Base-by-base conservation (phyloP, 1,284 basidiomycete genomes). In the Hypsizygus ulmarius region DNA sequence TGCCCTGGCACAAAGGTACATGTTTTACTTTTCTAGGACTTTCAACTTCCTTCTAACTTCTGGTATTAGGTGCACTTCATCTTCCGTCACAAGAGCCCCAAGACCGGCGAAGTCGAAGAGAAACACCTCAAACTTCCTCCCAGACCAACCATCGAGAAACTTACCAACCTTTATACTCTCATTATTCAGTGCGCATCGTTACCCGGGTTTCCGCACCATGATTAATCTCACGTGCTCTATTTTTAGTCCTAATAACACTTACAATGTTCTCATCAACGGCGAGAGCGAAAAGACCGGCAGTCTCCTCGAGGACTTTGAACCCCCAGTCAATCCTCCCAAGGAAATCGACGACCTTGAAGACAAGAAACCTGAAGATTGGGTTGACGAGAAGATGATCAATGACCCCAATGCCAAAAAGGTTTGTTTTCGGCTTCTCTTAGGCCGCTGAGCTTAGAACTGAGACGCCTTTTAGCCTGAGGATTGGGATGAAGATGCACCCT, bases 271-370 rank as follows among this genome's bases (percentile, higher is more conserved):
- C 59, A 86, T 98, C 75, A 96, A 99, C 68, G 90, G 91, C 64
- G 84, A 94, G 59, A 82, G 79, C 56, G 79, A 84, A 64, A 82
- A 80, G 67, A 81, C 79, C 50, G 97, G 97, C 49, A 87, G 69
- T 63, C 81, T 99, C 46, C 83, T 99, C 44, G 93, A 96, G 68
- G 91, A 97, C 78, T 99, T 99, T 64, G 80, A 83, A 39, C 97
- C 97, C n/a, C 44, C 96, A 15, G 92, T 99, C 66, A 97, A 97
- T 79, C 96, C 96, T 43, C 62, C 84, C 49, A 82, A 84, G 68
- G 92, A 96, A 73, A 97, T 99, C 60, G 88, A 96, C 61, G 96
- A 98, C 68, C 84, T 92, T 18, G 79, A 88, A 53, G 96, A 98
- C 73, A 75, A 67, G 68, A 98, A 98, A 73, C 97, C 97, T 41